These are phyloP conservation scores for Entomortierella chlamydospora DNA, from an alignment of 192 early-diverging fungal species.

Conservation along the genomic window DNA sequence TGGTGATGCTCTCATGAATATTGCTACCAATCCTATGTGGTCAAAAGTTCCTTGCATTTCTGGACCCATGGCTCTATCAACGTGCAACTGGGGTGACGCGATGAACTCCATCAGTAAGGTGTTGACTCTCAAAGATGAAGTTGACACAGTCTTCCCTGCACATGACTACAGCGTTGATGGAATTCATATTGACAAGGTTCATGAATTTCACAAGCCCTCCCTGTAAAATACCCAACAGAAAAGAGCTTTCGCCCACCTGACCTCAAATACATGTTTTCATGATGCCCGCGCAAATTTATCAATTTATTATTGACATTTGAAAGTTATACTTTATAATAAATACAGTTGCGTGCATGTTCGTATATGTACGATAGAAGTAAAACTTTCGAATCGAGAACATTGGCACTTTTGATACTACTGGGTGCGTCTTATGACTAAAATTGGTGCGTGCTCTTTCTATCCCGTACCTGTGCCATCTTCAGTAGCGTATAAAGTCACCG, in stretches of 20 bases:
- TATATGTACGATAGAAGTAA: no score
- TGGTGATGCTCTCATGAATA: constrained; percentile 52
- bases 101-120: constrained; percentile 51
- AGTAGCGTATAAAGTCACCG: no score
- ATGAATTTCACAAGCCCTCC: constrained; percentile 27
- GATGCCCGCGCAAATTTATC: neutral
- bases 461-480: no score
- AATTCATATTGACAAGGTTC: constrained; percentile 48
- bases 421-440: no score
- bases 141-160: constrained; percentile 52
- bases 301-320: no score
- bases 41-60: constrained; percentile 35
- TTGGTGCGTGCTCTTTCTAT: no score
- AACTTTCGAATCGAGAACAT: no score
- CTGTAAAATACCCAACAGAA: neutral
- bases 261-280: neutral
- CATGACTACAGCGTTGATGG: constrained; percentile 50
- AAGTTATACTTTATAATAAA: no score
- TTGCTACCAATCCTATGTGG: constrained; percentile 34
- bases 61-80: constrained; percentile 38
- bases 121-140: constrained; percentile 22
- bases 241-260: neutral
- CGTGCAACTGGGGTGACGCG: constrained; percentile 35
- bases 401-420: no score
- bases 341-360: no score